Conservation (phyloP, 2,329 filamentous ascomycete species). For the Xenoacremonium recifei region DNA sequence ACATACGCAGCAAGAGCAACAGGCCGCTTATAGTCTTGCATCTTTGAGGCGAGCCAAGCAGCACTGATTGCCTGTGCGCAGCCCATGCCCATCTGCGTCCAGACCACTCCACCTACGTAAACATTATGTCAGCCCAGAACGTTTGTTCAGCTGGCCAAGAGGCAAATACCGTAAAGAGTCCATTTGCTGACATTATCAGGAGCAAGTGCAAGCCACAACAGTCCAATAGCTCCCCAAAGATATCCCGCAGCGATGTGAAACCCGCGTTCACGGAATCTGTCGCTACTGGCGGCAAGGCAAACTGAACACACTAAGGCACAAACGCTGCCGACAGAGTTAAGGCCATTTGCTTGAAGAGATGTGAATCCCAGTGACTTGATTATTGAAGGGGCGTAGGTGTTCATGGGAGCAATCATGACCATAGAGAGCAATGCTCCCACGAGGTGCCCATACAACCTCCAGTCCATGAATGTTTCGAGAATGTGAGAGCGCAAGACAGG, state of each 20-base stretch:
- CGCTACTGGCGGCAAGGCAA: slow-evolving; percentile 25
- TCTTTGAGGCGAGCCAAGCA: slow-evolving; percentile 28
- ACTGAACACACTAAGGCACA: slow-evolving; percentile 27
- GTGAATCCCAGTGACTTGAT: slow-evolving; percentile 29
- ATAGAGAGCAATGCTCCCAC: slow-evolving; percentile 25
- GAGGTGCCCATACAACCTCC: slow-evolving; percentile 28
- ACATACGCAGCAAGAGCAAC: slow-evolving; percentile 29
- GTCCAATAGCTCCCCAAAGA: slow-evolving; percentile 22
- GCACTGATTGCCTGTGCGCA: slow-evolving; percentile 29
- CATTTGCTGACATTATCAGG: slow-evolving; percentile 21
- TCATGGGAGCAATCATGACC: slow-evolving; percentile 31
- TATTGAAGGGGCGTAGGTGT: slow-evolving; percentile 29
- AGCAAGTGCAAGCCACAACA: slow-evolving; percentile 27
- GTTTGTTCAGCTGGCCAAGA: background rate
- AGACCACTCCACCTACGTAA: slow-evolving; percentile 24
- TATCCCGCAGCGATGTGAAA: slow-evolving; percentile 28
- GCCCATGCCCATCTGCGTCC: slow-evolving; percentile 32
- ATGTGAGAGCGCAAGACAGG: slow-evolving; percentile 23
- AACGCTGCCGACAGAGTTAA: slow-evolving; percentile 27
- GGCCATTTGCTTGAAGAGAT: slow-evolving; percentile 25
- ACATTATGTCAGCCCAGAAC: background rate
- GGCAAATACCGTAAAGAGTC: slow-evolving; percentile 21
- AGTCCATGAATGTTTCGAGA: slow-evolving; percentile 24
- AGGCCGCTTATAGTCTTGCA: slow-evolving; percentile 28
- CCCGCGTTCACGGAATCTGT: slow-evolving; percentile 25